A percentile compares a stretch with the other conserved stretches of the same genome.
phyloP scores from a whole-genome alignment of 768 basidiomycete genomes.

The Mycena vulgaris region DNA sequence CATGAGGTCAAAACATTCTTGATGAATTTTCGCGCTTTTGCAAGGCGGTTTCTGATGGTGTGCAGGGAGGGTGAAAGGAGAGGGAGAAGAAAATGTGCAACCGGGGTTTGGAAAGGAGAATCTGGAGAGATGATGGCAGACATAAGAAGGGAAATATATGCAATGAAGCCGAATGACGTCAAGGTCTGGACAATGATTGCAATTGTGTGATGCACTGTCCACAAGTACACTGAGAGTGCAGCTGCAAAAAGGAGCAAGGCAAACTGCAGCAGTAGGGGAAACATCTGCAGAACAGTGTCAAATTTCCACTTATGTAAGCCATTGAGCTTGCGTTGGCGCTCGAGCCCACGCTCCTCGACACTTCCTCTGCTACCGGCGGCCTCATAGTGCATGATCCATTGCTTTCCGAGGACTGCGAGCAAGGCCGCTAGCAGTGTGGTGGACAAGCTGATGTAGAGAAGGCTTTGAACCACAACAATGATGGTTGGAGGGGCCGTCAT shows the following conservation, averaged over 20 bases:
- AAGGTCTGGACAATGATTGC: background rate
- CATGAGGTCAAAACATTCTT: too few species aligned
- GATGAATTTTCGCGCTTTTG: too few species aligned
- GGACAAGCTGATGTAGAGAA: background rate
- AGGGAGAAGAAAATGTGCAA: background rate
- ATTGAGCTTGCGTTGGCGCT: background rate
- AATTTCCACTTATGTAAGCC: background rate
- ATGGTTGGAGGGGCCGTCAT: background rate
- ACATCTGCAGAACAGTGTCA: background rate
- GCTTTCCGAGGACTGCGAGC: too few species aligned
- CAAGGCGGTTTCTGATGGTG: too few species aligned
- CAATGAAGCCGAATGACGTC: background rate
- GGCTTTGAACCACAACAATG: background rate
- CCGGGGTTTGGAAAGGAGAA: conserved; percentile 1
- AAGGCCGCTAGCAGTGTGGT: background rate
- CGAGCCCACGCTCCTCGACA: background rate
- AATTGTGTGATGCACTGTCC: background rate
- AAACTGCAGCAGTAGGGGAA: background rate
- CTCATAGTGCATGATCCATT: too few species aligned
- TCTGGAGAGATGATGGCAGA: background rate
- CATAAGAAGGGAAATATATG: background rate
- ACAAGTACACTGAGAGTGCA: background rate
- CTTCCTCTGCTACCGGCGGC: background rate
- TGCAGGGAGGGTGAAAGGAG: too few species aligned
- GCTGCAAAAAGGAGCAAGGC: background rate